Conservation (phyloP, 2,329 filamentous ascomycete genomes). For the Amauroascus niger region DNA sequence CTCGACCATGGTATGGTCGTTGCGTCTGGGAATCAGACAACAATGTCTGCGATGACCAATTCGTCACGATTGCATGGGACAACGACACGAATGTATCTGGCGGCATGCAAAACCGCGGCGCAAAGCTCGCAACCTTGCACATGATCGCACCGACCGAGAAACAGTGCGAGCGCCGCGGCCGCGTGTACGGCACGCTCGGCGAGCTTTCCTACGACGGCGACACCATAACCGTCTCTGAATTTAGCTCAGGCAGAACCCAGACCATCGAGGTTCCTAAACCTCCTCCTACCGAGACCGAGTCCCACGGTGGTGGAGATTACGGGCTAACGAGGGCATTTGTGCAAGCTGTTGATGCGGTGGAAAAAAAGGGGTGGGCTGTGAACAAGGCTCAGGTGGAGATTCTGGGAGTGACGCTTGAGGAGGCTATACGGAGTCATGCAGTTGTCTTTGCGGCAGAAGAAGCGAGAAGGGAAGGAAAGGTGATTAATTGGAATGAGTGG, state of each 20-base stretch:
- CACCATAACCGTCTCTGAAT: slow-evolving; percentile 65
- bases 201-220: slow-evolving; percentile 78
- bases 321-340: slow-evolving; percentile 77
- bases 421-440: slow-evolving; percentile 79
- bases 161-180: slow-evolving; percentile 74
- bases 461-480: slow-evolving; percentile 57
- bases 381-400: slow-evolving; percentile 62
- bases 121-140: slow-evolving; percentile 83
- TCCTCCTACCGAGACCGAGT: slow-evolving; percentile 45
- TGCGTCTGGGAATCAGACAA: slow-evolving; percentile 93
- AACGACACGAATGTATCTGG: slow-evolving; percentile 40
- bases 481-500: slow-evolving; percentile 68
- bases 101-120: slow-evolving; percentile 39
- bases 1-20: slow-evolving; percentile 68
- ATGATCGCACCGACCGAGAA: slow-evolving; percentile 87
- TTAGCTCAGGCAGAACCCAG: slow-evolving; percentile 47
- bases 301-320: slow-evolving; percentile 68
- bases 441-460: slow-evolving; percentile 93
- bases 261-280: slow-evolving; percentile 51
- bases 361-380: slow-evolving; percentile 57
- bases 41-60: slow-evolving; percentile 85
- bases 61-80: slow-evolving; percentile 81
- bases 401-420: slow-evolving; percentile 75
- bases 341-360: slow-evolving; percentile 67
- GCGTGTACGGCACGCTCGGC: slow-evolving; percentile 76